These are phyloP conservation scores for Saccharomyces pastorianus DNA, from an alignment of 1,139 yeast genomes.

Conservation along the genomic window DNA sequence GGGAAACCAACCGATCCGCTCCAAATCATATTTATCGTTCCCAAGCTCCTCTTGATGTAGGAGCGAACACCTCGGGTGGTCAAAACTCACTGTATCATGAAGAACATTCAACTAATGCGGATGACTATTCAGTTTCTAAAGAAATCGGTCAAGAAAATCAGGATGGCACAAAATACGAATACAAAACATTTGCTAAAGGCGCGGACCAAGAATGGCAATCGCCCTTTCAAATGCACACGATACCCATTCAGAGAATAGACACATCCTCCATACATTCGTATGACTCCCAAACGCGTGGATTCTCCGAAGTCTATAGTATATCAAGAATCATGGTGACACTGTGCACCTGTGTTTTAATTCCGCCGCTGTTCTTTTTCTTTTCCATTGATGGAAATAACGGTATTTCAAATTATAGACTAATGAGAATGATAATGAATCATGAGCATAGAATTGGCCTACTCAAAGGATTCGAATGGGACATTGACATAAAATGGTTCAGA, in stretches of 20 bases:
- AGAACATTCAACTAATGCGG: not conserved
- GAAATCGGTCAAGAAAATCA: not conserved
- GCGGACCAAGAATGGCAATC: not conserved
- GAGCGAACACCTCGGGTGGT: too few species aligned
- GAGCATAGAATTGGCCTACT: slow-evolving; percentile 16
- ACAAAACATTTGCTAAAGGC: not conserved
- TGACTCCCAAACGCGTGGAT: not conserved
- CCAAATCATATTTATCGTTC: not conserved
- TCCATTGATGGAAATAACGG: slow-evolving; percentile 17
- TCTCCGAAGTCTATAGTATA: slow-evolving; percentile 17
- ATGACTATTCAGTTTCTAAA: slow-evolving; percentile 4
- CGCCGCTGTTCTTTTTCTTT: slow-evolving; percentile 26
- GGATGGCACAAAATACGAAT: not conserved
- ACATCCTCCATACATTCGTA: slow-evolving; percentile 11
- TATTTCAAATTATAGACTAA: slow-evolving; percentile 16
- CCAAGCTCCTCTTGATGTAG: not conserved
- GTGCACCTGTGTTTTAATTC: slow-evolving; percentile 17
- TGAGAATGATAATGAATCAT: slow-evolving; percentile 18
- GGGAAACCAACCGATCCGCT: not conserved
- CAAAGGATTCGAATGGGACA: slow-evolving; percentile 25
- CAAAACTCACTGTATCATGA: not conserved
- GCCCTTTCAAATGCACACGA: not conserved
- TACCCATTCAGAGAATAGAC: not conserved
- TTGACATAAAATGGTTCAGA: slow-evolving; percentile 24
- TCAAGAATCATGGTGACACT: slow-evolving; percentile 14